phyloP scores from a whole-genome alignment of 1,139 yeast genomes.

The Hanseniaspora gamundiae region DNA sequence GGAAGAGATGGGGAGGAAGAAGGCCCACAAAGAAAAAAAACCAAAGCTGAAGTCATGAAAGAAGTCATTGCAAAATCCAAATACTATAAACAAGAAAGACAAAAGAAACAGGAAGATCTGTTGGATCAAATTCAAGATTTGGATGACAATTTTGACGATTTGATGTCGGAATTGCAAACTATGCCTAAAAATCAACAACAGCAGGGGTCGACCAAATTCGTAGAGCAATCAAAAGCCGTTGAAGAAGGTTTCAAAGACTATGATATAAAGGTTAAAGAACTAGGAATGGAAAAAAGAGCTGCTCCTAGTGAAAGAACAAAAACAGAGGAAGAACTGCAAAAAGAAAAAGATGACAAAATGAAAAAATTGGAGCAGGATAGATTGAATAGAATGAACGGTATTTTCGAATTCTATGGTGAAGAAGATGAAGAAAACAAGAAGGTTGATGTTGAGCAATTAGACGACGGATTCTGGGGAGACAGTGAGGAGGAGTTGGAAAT shows the following conservation, averaged over 20 bases:
- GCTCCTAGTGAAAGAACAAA: conserved; percentile 95
- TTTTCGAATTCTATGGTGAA: conserved; percentile 31
- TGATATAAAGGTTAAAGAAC: conserved; percentile 66
- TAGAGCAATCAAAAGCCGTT: conserved; percentile 9
- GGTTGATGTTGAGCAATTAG: conserved; percentile 54
- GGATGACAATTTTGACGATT: conserved; percentile 66
- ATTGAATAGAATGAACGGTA: conserved; percentile 75
- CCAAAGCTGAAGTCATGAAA: conserved; percentile 92
- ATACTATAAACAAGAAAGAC: conserved; percentile 79
- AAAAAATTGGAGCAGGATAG: conserved; percentile 67
- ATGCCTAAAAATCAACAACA: conserved; percentile 12
- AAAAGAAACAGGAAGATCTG: conserved; percentile 57
- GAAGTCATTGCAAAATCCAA: conserved; percentile 94
- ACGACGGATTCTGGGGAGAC: conserved; percentile 36
- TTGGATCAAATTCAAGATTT: conserved; percentile 62
- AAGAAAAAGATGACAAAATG: conserved; percentile 55
- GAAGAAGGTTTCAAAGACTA: conserved; percentile 30
- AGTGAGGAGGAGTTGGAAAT: conserved; percentile 32
- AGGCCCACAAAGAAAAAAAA: conserved; percentile 50
- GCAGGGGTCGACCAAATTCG: conserved; percentile 5
- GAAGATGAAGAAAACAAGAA: conserved; percentile 41
- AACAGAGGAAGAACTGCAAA: conserved; percentile 71
- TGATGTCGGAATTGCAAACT: conserved; percentile 47
- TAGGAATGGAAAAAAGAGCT: conserved; percentile 77
- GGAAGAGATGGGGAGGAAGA: conserved; percentile 32